These are phyloP conservation scores for Aspergillus quadrilineatus DNA, from an alignment of 2,329 filamentous ascomycete genomes.

Conservation along the genomic window DNA sequence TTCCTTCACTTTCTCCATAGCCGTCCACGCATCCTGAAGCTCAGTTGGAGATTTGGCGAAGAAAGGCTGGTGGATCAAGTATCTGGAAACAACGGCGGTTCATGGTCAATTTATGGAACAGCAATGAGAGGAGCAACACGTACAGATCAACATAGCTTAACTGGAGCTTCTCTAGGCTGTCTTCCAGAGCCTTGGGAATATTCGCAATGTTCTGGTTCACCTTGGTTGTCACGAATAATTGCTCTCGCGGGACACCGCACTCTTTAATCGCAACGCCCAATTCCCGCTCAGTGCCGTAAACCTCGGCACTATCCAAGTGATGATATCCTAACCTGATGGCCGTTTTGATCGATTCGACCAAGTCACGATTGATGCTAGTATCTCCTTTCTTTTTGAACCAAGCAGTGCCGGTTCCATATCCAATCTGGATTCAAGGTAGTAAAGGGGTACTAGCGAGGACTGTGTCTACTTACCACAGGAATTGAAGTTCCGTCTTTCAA, in stretches of 20 bases:
- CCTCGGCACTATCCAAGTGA: conserved; percentile 64
- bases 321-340: conserved; percentile 60
- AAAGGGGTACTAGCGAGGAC: neutral
- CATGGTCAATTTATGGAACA: neutral
- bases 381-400: conserved; percentile 59
- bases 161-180: conserved; percentile 59
- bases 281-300: conserved; percentile 52
- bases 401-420: conserved; percentile 63
- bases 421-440: conserved; percentile 46
- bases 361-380: conserved; percentile 51
- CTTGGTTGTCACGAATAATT: conserved; percentile 58
- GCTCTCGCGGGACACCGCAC: conserved; percentile 46
- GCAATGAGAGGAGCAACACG: conserved; percentile 16
- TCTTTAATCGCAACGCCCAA: conserved; percentile 51
- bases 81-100: conserved; percentile 38
- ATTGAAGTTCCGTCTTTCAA: conserved; percentile 58
- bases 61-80: conserved; percentile 63
- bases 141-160: conserved; percentile 64
- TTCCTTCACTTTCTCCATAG: conserved; percentile 59
- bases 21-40: conserved; percentile 58
- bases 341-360: conserved; percentile 56
- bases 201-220: conserved; percentile 54
- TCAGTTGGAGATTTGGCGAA: conserved; percentile 54
- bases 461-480: conserved; percentile 49
- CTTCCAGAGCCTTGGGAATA: conserved; percentile 55